A percentile compares a stretch with the other conserved stretches of the same genome.
phyloP scores from a whole-genome alignment of 2,329 filamentous ascomycete genomes.

The Aspergillus candidus region DNA sequence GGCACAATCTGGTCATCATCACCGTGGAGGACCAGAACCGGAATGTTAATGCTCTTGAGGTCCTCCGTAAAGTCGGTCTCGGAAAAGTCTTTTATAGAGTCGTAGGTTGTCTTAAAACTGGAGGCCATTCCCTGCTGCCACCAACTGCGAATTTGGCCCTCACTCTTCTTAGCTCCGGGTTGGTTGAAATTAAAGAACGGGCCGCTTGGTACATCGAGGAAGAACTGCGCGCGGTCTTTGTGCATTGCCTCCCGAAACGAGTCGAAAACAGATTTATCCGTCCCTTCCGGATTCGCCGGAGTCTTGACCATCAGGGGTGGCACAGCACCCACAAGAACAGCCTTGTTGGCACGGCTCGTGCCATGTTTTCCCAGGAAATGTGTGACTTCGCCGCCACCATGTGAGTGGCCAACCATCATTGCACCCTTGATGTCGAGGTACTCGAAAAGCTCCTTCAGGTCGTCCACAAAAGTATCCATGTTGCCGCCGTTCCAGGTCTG shows the following conservation, averaged over 20 bases:
- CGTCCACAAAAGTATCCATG: constrained; percentile 38
- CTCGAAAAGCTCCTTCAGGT: constrained; percentile 32
- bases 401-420: constrained; percentile 37
- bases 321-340: constrained; percentile 35
- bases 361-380: constrained; percentile 33
- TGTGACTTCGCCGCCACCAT: constrained; percentile 39
- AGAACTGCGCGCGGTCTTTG: constrained; percentile 32
- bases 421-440: constrained; percentile 31
- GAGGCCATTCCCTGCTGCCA: constrained; percentile 37
- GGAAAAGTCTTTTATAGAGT: constrained; percentile 37
- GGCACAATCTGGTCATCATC: constrained; percentile 40
- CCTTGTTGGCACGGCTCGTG: constrained; percentile 33
- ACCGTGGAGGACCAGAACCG: constrained; percentile 37
- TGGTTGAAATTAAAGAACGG: constrained; percentile 35
- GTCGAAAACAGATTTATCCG: constrained; percentile 34
- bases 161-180: constrained; percentile 22
- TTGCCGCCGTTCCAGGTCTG: constrained; percentile 38
- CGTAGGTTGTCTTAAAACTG: constrained; percentile 36
- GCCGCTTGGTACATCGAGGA: constrained; percentile 30
- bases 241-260: constrained; percentile 32
- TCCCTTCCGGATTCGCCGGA: constrained; percentile 28
- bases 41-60: constrained; percentile 35
- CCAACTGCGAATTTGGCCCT: constrained; percentile 37
- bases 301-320: constrained; percentile 34
- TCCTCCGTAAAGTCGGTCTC: constrained; percentile 40